phyloP scores from a whole-genome alignment of 73 alveolate species.

The Stentor roeselii region DNA sequence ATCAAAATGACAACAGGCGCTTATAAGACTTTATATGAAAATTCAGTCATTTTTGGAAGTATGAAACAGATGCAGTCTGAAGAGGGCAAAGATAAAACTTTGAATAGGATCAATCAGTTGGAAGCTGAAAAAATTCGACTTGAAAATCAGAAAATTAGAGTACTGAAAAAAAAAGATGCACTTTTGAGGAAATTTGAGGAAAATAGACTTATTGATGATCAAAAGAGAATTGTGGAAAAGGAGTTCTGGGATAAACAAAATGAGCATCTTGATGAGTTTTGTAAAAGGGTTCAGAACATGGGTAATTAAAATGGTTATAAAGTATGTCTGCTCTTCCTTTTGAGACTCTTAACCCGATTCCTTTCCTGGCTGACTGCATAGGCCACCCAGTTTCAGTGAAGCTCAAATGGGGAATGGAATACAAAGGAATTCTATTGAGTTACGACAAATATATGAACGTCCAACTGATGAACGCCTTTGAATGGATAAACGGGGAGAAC shows the following conservation, averaged over 20 bases:
- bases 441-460: constrained; percentile 54
- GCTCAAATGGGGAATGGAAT: constrained; percentile 69
- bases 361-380: constrained; percentile 52
- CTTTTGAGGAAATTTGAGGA: constrained; percentile 67
- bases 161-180: constrained; percentile 23
- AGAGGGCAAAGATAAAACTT: constrained; percentile 86
- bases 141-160: constrained; percentile 1
- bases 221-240: constrained; percentile 85
- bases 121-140: constrained; percentile 3
- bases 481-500: constrained; percentile 54
- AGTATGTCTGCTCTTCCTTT: constrained; percentile 10
- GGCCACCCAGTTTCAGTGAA: constrained; percentile 47
- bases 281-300: too few species aligned
- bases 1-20: constrained; percentile 98
- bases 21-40: constrained; percentile 95
- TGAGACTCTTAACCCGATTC: constrained; percentile 49
- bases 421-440: constrained; percentile 44
- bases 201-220: constrained; percentile 84
- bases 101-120: background rate
- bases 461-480: constrained; percentile 55
- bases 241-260: constrained; percentile 85
- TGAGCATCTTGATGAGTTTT: constrained; percentile 23
- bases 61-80: constrained; percentile 91
- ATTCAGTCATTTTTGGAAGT: constrained; percentile 79
- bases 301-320: background rate